Percentiles rank a stretch among this genome's conserved stretches.
Evolutionary conservation across 306 rosid genomes (phyloP).

Genomic region (Cicer yamashitae): DNA sequence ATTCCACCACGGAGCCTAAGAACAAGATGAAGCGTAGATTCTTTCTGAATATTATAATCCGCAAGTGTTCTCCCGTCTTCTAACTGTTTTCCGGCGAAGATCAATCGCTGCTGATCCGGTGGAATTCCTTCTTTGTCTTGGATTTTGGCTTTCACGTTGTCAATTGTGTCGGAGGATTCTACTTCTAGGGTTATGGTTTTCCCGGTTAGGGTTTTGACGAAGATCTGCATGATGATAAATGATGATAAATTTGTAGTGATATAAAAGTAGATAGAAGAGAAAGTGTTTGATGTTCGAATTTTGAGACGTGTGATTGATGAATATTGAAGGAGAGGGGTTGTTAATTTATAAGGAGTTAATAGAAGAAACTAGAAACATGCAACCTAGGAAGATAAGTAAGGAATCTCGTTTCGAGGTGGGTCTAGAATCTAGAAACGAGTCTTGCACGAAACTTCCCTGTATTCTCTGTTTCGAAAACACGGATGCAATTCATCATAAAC

Average conservation of each 20-base stretch:
- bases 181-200: slow-evolving; percentile 31
- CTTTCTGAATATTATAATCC: slow-evolving; percentile 28
- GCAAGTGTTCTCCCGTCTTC: slow-evolving; percentile 23
- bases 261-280: background rate
- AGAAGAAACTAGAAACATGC: background rate
- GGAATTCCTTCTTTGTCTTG: slow-evolving; percentile 35
- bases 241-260: background rate
- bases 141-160: slow-evolving; percentile 16
- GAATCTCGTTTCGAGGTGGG: background rate
- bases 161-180: slow-evolving; percentile 12
- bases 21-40: slow-evolving; percentile 9
- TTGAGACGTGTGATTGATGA: background rate
- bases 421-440: background rate
- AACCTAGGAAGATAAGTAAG: background rate
- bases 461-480: no score
- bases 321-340: background rate
- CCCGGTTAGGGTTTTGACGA: slow-evolving; percentile 30
- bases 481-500: no score
- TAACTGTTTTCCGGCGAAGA: slow-evolving; percentile 17
- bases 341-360: background rate
- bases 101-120: slow-evolving; percentile 2
- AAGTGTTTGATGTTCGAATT: background rate
- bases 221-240: slow-evolving; percentile 27
- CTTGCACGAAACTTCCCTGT: no score
- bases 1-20: slow-evolving; percentile 28